phyloP scores from a whole-genome alignment of 345 rosid species.

The Microcos paniculata region DNA sequence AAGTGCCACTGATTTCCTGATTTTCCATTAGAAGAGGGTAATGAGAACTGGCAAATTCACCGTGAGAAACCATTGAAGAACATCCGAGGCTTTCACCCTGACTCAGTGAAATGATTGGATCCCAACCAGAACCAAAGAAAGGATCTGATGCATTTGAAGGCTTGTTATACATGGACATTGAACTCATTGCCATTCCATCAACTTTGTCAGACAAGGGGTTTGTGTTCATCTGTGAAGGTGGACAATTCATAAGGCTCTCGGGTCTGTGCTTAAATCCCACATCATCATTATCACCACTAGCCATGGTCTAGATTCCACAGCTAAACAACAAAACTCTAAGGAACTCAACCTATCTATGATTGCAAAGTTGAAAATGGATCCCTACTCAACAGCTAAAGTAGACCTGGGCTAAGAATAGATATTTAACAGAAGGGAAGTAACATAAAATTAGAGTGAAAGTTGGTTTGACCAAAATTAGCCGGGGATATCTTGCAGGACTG shows the following conservation, averaged over 20 bases:
- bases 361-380: conserved; percentile 18
- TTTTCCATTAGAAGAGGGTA: conserved; percentile 54
- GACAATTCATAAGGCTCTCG: conserved; percentile 39
- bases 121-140: conserved; percentile 82
- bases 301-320: conserved; percentile 47
- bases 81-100: conserved; percentile 47
- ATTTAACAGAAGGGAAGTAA: conserved; percentile 18
- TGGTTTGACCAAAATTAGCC: conserved; percentile 49
- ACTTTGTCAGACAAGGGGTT: conserved; percentile 37
- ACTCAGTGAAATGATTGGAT: conserved; percentile 51
- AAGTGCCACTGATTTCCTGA: conserved; percentile 48
- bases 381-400: conserved; percentile 21
- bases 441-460: conserved; percentile 26
- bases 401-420: conserved; percentile 25
- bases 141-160: conserved; percentile 38
- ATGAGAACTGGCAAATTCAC: conserved; percentile 51
- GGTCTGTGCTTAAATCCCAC: conserved; percentile 49
- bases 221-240: conserved; percentile 42
- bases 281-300: conserved; percentile 52
- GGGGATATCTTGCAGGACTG: conserved; percentile 67
- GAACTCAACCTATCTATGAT: conserved; percentile 14
- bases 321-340: conserved; percentile 28
- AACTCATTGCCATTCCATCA: conserved; percentile 37
- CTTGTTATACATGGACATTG: conserved; percentile 42
- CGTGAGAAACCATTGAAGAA: conserved; percentile 52